These are phyloP conservation scores for Cajanus cajan DNA, from an alignment of 306 rosid genomes.

Conservation along the genomic window DNA sequence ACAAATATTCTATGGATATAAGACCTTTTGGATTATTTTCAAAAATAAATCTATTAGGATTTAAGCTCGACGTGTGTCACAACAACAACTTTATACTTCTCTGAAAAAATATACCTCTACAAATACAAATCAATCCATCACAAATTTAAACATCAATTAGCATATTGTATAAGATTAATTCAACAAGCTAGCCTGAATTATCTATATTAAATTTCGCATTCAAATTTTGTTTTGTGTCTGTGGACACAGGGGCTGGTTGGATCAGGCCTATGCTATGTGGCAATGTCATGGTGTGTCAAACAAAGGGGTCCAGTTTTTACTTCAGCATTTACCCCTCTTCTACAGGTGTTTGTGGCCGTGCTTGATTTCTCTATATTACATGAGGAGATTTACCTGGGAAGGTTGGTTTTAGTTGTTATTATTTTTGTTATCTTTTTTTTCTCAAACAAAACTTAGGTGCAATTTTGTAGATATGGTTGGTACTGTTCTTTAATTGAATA, in stretches of 20 bases:
- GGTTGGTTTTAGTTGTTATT: constrained; percentile 43
- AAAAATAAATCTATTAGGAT: too few species aligned
- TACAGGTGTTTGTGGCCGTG: constrained; percentile 68
- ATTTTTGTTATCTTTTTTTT: not conserved
- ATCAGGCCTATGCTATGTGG: constrained; percentile 86
- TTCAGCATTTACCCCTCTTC: constrained; percentile 72
- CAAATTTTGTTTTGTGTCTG: not conserved
- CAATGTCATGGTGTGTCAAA: constrained; percentile 94
- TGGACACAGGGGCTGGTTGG: constrained; percentile 71
- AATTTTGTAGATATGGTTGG: too few species aligned
- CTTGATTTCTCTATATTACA: constrained; percentile 60
- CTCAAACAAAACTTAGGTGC: not conserved
- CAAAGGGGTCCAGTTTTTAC: constrained; percentile 83
- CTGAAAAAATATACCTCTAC: too few species aligned
- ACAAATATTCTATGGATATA: too few species aligned
- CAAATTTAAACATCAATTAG: not conserved
- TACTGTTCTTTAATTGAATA: too few species aligned
- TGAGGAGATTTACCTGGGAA: constrained; percentile 80
- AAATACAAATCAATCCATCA: too few species aligned
- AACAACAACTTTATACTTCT: too few species aligned
- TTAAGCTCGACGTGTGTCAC: too few species aligned
- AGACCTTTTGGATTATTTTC: too few species aligned
- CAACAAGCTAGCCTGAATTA: not conserved
- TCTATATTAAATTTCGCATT: not conserved
- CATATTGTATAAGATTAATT: not conserved